Evolutionary conservation across 148 eudicot genomes (phyloP).

Genomic region (Cornus kousa): DNA sequence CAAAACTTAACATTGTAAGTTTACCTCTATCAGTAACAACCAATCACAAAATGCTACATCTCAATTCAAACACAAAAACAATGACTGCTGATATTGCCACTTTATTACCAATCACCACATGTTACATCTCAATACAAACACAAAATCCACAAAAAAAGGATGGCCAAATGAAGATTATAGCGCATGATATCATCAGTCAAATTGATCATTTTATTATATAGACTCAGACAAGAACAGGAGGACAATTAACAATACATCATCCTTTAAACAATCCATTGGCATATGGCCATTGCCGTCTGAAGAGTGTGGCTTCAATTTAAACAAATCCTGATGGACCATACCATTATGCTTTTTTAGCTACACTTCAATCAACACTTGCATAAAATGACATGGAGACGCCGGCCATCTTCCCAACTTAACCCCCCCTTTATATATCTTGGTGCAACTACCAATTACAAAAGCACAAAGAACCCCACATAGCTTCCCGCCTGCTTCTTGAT

Average conservation of each 20-base stretch:
- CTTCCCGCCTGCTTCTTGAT: background rate
- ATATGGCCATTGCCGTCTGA: background rate
- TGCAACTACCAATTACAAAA: background rate
- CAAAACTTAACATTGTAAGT: too few relatives aligned
- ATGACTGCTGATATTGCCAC: background rate
- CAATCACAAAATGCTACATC: too few relatives aligned
- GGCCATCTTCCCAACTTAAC: background rate
- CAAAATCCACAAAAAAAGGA: background rate
- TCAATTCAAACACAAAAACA: background rate
- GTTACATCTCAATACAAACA: background rate
- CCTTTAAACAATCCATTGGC: background rate
- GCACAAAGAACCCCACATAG: background rate
- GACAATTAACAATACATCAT: slow-evolving; percentile 1
- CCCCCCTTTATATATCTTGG: background rate
- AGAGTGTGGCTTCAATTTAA: background rate
- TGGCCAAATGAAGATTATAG: background rate
- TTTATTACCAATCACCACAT: background rate
- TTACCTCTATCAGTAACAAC: too few relatives aligned
- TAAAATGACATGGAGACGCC: background rate
- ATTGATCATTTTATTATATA: background rate
- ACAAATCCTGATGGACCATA: background rate
- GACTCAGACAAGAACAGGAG: background rate
- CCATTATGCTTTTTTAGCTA: background rate
- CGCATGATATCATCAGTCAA: background rate
- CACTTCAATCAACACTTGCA: background rate